Percentiles rank a stretch among this genome's conserved stretches.
Conservation (phyloP, 2,329 filamentous ascomycete species). For the Apiospora phragmitis region DNA sequence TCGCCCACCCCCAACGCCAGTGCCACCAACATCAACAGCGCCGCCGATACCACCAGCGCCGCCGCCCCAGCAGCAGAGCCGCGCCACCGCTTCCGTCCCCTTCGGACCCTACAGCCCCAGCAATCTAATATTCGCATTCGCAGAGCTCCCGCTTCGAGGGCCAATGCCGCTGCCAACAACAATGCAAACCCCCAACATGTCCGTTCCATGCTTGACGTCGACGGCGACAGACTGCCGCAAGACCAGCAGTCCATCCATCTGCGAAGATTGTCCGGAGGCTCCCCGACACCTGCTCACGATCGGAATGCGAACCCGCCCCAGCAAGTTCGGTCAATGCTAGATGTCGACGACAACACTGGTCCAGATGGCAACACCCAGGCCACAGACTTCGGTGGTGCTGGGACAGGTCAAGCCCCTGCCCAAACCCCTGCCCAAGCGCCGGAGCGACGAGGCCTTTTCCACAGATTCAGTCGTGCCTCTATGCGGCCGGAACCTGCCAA, state of each 20-base stretch:
- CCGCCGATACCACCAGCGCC: neutral
- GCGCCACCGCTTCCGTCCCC: slow-evolving; percentile 4
- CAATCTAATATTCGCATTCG: slow-evolving; percentile 7
- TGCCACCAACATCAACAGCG: neutral
- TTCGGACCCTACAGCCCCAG: neutral
- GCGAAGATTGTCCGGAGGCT: neutral
- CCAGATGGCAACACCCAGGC: neutral
- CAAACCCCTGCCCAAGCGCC: neutral
- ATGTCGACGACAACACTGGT: slow-evolving; percentile 9
- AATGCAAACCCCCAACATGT: neutral
- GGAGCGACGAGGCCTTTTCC: neutral
- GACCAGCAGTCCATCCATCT: slow-evolving; percentile 7
- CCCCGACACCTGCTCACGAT: neutral
- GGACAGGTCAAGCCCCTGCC: neutral
- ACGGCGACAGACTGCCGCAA: neutral
- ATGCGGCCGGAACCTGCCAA: neutral
- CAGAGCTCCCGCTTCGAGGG: neutral
- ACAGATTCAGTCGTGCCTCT: neutral
- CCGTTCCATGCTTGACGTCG: slow-evolving; percentile 11
- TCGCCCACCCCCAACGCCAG: neutral
- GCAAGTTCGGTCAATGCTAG: slow-evolving; percentile 5
- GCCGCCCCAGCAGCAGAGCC: neutral
- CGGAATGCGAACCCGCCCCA: neutral
- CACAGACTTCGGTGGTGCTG: neutral
- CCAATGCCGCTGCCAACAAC: neutral